phyloP scores from a whole-genome alignment of 1,284 basidiomycete genomes.

The Xerocomus minutiporus region DNA sequence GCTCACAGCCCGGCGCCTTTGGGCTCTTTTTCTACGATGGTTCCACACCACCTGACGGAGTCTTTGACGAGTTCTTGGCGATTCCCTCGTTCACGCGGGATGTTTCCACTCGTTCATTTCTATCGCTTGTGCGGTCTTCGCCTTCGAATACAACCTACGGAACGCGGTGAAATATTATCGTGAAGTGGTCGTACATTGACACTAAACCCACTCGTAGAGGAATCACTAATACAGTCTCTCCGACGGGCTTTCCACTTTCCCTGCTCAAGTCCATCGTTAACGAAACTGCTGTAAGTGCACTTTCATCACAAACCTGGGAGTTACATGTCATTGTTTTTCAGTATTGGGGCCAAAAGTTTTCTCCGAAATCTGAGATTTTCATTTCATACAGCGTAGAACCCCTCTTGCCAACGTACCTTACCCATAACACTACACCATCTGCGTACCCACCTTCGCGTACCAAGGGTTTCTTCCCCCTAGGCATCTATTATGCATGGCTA shows the following conservation, averaged over 20 bases:
- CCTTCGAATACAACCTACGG: conserved; percentile 6
- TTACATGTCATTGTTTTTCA: too few relatives aligned
- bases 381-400: conserved; percentile 51
- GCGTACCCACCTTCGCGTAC: conserved; percentile 48
- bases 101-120: conserved; percentile 33
- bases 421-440: conserved; percentile 36
- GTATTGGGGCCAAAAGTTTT: too few relatives aligned
- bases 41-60: conserved; percentile 42
- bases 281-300: conserved; percentile 9
- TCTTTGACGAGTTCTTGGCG: conserved; percentile 42
- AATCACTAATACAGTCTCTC: conserved; percentile 13
- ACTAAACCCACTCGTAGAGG: conserved; percentile 1
- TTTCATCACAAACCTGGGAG: too few relatives aligned
- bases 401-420: conserved; percentile 44
- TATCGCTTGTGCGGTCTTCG: conserved; percentile 22
- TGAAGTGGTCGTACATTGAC: neutral
- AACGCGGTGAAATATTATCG: conserved; percentile 4
- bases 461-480: conserved; percentile 40
- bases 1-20: conserved; percentile 31
- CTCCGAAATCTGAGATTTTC: conserved; percentile 18
- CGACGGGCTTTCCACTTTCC: conserved; percentile 1
- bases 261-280: conserved; percentile 5
- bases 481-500: conserved; percentile 45
- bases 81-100: conserved; percentile 32
- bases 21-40: conserved; percentile 49